These are phyloP conservation scores for Paxillus involutus DNA, from an alignment of 768 basidiomycete species.

Conservation along the genomic window DNA sequence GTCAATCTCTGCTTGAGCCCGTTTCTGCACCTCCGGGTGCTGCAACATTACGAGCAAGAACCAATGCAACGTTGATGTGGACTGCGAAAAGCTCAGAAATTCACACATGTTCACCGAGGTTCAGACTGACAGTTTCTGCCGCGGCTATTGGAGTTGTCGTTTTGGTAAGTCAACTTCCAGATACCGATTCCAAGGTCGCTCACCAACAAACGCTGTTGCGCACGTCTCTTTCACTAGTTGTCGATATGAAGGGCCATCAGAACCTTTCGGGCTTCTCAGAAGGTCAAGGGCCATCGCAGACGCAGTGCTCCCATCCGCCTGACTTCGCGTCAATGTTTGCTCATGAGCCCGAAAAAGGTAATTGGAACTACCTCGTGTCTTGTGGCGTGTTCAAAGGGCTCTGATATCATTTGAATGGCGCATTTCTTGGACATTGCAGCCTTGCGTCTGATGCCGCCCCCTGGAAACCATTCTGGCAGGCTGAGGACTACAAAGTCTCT, in stretches of 20 bases:
- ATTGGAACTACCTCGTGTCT: conserved; percentile 9
- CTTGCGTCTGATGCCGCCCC: conserved; percentile 25
- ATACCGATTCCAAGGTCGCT: background rate
- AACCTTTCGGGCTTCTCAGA: background rate
- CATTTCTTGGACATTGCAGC: conserved; percentile 7
- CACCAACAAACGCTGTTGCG: conserved; percentile 16
- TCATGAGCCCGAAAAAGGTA: background rate
- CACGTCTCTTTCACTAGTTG: conserved; percentile 10
- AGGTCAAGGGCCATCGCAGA: conserved; percentile 15
- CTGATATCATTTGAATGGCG: conserved; percentile 11
- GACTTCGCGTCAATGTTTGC: background rate
- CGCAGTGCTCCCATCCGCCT: conserved; percentile 11
- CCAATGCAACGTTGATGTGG: conserved; percentile 6
- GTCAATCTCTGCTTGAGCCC: conserved; percentile 31
- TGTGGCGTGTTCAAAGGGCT: conserved; percentile 13
- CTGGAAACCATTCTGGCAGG: conserved; percentile 25
- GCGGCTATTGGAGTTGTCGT: conserved; percentile 10
- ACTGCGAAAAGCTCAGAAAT: conserved; percentile 1
- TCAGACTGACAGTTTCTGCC: conserved; percentile 16
- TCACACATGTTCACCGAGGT: background rate
- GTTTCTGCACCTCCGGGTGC: conserved; percentile 31
- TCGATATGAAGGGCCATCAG: conserved; percentile 9
- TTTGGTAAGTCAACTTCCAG: background rate
- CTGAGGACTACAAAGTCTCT: conserved; percentile 14
- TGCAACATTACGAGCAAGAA: conserved; percentile 35